phyloP scores from a whole-genome alignment of 306 rosid genomes.

The Dryas drummondii region DNA sequence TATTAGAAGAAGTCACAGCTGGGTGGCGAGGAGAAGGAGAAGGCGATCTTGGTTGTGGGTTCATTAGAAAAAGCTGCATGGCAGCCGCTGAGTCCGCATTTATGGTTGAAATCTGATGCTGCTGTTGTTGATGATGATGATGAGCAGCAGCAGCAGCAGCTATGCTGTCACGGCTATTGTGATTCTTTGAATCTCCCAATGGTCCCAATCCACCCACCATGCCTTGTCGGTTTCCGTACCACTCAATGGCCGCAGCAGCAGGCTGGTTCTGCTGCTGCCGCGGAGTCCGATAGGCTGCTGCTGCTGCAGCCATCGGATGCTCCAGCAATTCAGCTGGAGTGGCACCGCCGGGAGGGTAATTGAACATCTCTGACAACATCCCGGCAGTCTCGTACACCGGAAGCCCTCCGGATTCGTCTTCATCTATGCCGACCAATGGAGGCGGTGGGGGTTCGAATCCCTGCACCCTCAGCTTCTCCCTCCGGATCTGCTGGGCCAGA shows the following conservation, averaged over 20 bases:
- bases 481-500: conserved; percentile 84
- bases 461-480: conserved; percentile 72
- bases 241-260: conserved; percentile 35
- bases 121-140: conserved; percentile 38
- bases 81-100: conserved; percentile 93
- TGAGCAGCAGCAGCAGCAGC: conserved; percentile 3
- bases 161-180: conserved; percentile 40
- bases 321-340: conserved; percentile 50
- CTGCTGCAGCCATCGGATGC: conserved; percentile 26
- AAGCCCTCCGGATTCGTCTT: conserved; percentile 50
- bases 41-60: conserved; percentile 75
- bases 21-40: conserved; percentile 48
- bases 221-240: conserved; percentile 66
- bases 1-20: conserved; percentile 43
- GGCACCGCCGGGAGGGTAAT: conserved; percentile 44
- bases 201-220: conserved; percentile 41
- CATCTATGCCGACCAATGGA: conserved; percentile 64
- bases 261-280: conserved; percentile 32
- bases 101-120: conserved; percentile 57
- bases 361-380: conserved; percentile 94
- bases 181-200: conserved; percentile 49
- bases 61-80: conserved; percentile 95
- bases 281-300: conserved; percentile 27
- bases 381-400: conserved; percentile 72
- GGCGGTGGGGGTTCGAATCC: conserved; percentile 53